phyloP scores from a whole-genome alignment of 257 asterid species.

The Nicotiana undulata region DNA sequence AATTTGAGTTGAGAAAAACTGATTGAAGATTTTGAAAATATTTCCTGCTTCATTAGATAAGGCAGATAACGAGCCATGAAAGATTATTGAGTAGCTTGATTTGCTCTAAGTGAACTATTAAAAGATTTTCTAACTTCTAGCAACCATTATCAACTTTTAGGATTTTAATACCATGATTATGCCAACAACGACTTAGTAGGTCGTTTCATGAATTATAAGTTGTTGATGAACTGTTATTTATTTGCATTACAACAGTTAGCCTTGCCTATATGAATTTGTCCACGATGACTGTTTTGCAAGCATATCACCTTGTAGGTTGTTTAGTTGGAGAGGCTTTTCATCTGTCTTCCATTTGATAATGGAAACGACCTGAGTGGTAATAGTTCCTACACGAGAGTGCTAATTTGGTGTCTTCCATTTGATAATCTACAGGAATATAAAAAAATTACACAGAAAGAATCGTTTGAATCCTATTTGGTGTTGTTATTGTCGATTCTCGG shows the following conservation, averaged over 20 bases:
- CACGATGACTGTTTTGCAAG: background rate
- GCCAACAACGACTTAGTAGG: background rate
- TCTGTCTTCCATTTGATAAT: background rate
- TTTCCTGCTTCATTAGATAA: background rate
- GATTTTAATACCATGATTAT: background rate
- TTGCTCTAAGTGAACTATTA: background rate
- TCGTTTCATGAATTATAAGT: background rate
- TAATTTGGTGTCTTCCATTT: too few relatives aligned
- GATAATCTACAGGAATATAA: too few relatives aligned
- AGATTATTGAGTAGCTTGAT: background rate
- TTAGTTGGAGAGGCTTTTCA: background rate
- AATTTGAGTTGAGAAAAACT: background rate
- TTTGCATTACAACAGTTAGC: background rate
- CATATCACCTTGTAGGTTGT: background rate
- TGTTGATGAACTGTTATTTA: background rate
- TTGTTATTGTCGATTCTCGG: too few relatives aligned
- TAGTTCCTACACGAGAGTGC: too few relatives aligned
- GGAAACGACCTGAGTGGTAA: too few relatives aligned
- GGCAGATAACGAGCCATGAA: background rate
- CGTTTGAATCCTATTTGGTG: too few relatives aligned
- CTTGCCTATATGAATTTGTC: background rate
- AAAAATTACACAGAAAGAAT: too few relatives aligned
- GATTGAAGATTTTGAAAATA: background rate
- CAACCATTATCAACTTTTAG: background rate
- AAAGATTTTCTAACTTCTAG: background rate